Conservation (phyloP, 2,329 filamentous ascomycete species). For the Phialophora chinensis region DNA sequence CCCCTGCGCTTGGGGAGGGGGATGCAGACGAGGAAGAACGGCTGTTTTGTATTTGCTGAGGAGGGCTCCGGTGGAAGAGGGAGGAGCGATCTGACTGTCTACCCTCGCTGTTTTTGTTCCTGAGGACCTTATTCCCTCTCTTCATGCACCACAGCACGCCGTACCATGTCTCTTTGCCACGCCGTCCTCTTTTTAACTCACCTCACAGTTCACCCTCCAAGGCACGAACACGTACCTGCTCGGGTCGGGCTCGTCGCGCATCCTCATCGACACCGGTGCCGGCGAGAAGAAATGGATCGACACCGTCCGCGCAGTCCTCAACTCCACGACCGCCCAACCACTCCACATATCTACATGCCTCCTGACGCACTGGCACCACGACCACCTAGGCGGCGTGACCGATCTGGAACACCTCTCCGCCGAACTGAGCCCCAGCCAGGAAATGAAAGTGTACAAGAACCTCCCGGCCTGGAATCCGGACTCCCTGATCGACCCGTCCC, state of each 20-base stretch:
- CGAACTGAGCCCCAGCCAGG: slow-evolving; percentile 51
- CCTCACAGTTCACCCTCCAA: slow-evolving; percentile 65
- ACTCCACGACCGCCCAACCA: slow-evolving; percentile 50
- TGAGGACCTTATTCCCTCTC: background rate
- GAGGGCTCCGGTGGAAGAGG: background rate
- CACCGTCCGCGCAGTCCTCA: slow-evolving; percentile 68
- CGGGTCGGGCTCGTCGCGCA: slow-evolving; percentile 72
- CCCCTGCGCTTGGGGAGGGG: background rate
- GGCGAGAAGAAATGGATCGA: slow-evolving; percentile 76
- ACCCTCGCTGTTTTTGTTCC: background rate
- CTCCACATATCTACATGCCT: slow-evolving; percentile 72
- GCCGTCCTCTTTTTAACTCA: slow-evolving; percentile 8
- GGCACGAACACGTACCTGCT: slow-evolving; percentile 94
- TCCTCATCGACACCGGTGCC: slow-evolving; percentile 91
- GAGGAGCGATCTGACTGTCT: background rate
- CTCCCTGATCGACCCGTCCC: slow-evolving; percentile 60
- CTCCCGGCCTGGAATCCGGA: slow-evolving; percentile 56
- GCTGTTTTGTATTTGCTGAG: background rate
- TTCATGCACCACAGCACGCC: background rate
- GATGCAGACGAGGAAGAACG: background rate
- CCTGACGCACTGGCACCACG: slow-evolving; percentile 90
- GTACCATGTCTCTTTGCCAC: background rate
- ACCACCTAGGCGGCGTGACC: slow-evolving; percentile 78
- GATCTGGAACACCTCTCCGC: slow-evolving; percentile 72
- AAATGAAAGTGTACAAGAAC: slow-evolving; percentile 53